phyloP scores from a whole-genome alignment of 2,329 filamentous ascomycete species.

The Epichloe sp. region DNA sequence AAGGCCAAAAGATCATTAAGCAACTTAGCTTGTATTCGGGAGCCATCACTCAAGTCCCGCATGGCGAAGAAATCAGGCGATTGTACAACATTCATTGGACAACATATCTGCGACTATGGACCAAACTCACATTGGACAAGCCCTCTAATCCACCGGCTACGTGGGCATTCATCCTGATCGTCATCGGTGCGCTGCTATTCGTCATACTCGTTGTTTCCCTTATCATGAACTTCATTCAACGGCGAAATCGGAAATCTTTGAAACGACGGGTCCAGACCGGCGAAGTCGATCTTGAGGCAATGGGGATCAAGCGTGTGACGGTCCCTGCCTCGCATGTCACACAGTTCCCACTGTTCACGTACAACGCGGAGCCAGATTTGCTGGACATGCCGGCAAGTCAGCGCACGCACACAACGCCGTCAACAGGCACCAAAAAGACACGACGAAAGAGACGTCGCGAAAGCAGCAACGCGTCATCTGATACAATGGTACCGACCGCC shows the following conservation, averaged over 20 bases:
- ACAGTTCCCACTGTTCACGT: constrained; percentile 66
- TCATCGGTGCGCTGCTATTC: constrained; percentile 56
- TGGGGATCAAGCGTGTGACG: constrained; percentile 71
- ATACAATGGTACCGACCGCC: constrained; percentile 10
- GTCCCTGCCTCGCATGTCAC: constrained; percentile 62
- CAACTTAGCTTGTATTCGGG: constrained; percentile 68
- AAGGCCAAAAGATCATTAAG: constrained; percentile 55
- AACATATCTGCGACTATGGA: constrained; percentile 50
- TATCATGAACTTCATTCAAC: constrained; percentile 66
- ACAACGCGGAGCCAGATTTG: constrained; percentile 42
- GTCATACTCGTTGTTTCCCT: constrained; percentile 56
- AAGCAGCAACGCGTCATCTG: constrained; percentile 16
- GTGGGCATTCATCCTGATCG: constrained; percentile 66
- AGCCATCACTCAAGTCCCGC: constrained; percentile 49
- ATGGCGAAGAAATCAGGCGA: constrained; percentile 40
- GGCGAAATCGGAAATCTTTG: constrained; percentile 53
- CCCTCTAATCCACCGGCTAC: constrained; percentile 50
- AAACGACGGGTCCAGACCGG: constrained; percentile 59
- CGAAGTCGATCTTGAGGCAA: constrained; percentile 72
- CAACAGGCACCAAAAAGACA: constrained; percentile 15
- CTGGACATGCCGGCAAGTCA: constrained; percentile 21
- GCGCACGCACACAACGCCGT: constrained; percentile 14
- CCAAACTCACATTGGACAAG: constrained; percentile 35
- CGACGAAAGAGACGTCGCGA: constrained; percentile 19
- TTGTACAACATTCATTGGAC: constrained; percentile 41